These are phyloP conservation scores for Neohortaea acidophila DNA, from an alignment of 495 filamentous ascomycete species.

Conservation along the genomic window DNA sequence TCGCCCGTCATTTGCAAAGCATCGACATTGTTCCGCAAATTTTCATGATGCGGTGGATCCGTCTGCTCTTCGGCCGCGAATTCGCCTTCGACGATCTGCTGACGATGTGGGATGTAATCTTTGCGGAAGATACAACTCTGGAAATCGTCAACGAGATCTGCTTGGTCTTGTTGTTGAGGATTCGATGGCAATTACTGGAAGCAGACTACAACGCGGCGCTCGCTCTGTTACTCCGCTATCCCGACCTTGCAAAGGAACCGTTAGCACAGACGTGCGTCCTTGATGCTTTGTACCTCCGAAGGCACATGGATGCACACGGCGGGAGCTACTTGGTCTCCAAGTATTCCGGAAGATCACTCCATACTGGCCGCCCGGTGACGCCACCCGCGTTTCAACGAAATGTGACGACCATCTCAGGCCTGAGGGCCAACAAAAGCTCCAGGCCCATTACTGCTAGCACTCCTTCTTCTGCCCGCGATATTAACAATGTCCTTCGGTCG, in stretches of 20 bases:
- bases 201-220: slow-evolving; percentile 76
- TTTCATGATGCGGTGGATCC: slow-evolving; percentile 94
- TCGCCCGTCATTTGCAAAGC: slow-evolving; percentile 65
- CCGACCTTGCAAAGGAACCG: slow-evolving; percentile 43
- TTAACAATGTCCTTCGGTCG: slow-evolving; percentile 71
- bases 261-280: slow-evolving; percentile 63
- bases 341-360: slow-evolving; percentile 45
- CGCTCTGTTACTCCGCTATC: slow-evolving; percentile 69
- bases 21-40: slow-evolving; percentile 92
- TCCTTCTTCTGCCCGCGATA: slow-evolving; percentile 31
- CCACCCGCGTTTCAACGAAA: slow-evolving; percentile 17
- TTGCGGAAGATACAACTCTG: slow-evolving; percentile 72
- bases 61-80: slow-evolving; percentile 83
- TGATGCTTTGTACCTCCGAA: slow-evolving; percentile 73
- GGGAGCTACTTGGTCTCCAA: slow-evolving; percentile 64
- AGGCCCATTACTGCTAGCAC: not conserved
- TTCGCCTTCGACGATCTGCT: slow-evolving; percentile 78
- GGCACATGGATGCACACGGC: slow-evolving; percentile 57
- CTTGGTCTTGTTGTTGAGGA: slow-evolving; percentile 82
- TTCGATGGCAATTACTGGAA: slow-evolving; percentile 75
- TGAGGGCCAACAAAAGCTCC: not conserved
- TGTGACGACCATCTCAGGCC: slow-evolving; percentile 13
- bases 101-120: slow-evolving; percentile 75
- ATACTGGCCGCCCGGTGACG: slow-evolving; percentile 17
- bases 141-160: slow-evolving; percentile 78